Conservation (phyloP, 2,329 filamentous ascomycete genomes). For the Aspergillus ustus region DNA sequence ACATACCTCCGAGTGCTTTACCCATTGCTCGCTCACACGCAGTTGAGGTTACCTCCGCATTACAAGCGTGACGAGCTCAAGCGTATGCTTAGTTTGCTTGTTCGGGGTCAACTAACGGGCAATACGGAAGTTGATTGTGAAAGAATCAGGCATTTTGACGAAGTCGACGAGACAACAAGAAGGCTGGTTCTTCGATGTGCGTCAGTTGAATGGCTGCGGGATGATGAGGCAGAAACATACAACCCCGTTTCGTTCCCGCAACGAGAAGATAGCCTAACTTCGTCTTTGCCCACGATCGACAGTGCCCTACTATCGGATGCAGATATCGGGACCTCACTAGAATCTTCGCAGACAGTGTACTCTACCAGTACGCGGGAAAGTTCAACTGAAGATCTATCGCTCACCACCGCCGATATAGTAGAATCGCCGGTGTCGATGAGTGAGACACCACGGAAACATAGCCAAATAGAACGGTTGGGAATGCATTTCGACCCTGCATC, state of each 20-base stretch:
- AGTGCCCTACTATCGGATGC: slow-evolving; percentile 12
- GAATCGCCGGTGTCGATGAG: slow-evolving; percentile 31
- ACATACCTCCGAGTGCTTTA: slow-evolving; percentile 94
- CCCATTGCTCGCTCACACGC: slow-evolving; percentile 87
- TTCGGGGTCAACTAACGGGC: slow-evolving; percentile 71
- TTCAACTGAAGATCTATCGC: slow-evolving; percentile 54
- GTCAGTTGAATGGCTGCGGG: slow-evolving; percentile 52
- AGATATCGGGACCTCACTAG: slow-evolving; percentile 29
- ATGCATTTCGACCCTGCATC: slow-evolving; percentile 72
- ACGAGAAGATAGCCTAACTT: slow-evolving; percentile 20
- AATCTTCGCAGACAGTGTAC: slow-evolving; percentile 45
- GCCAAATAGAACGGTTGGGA: slow-evolving; percentile 54
- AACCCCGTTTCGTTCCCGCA: neutral
- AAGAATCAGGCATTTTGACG: slow-evolving; percentile 54
- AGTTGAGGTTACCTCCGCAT: slow-evolving; percentile 81
- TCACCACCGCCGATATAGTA: slow-evolving; percentile 36
- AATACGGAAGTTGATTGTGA: slow-evolving; percentile 48
- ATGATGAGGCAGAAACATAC: slow-evolving; percentile 37
- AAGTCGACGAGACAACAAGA: slow-evolving; percentile 55
- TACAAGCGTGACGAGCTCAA: slow-evolving; percentile 90
- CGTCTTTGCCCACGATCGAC: slow-evolving; percentile 16
- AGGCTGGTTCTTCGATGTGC: slow-evolving; percentile 52
- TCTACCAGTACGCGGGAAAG: slow-evolving; percentile 34
- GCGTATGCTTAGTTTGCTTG: slow-evolving; percentile 73
- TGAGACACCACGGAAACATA: slow-evolving; percentile 31